Evolutionary conservation across 192 early-diverging fungal genomes (phyloP), one percentile per base, ranked within the genome.

Genomic region (Backusella liffmaniae): DNA sequence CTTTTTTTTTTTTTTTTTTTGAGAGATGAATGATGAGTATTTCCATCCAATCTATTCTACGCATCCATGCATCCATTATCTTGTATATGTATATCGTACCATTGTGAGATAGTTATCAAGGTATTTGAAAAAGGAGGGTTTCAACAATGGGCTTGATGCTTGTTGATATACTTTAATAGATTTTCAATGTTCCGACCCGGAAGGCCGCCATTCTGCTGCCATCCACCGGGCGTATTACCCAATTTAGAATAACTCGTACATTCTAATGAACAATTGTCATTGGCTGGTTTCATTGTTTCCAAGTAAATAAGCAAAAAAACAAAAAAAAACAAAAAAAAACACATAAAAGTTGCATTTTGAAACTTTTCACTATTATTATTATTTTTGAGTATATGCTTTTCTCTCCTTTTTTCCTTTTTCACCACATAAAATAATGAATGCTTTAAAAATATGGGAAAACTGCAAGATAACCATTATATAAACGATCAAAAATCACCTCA

Each of bases 401-500:
- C 9, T 12, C n/a, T 26, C n/a, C 23, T 23, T 62, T 26, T 13
- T 39, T 23, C 41, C 4, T 41, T 70, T 70, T 21, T 23, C 8
- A 21, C 8, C 9, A 29, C 10, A 62, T 12, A 62, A 62, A 29
- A 62, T 62, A 62, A 62, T 62, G 56, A 4, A 29, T 4, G 8
- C 18, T 62, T 62, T 62, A 62, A 12, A 29, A 62, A 62, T 46
- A 78, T 78, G 77, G 72, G 72, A 32, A 67, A 66, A 73, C 21
- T 78, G 30, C 72, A 78, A 73, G 77, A 78, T 56, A 73, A 78
- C 42, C 77, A 74, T 41, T 78, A 73, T 9, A 69, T 39, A 18
- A 51, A 53, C 6, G 2, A 39, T 21, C 1, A 59, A 5, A n/a
- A 76, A 71, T 15, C 15, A 36, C 49, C 56, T 3, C 56, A 62